Evolutionary conservation across 129 eudicot species (phyloP), one percentile per base, ranked within the genome.

Genomic region (Deinandra increscens): DNA sequence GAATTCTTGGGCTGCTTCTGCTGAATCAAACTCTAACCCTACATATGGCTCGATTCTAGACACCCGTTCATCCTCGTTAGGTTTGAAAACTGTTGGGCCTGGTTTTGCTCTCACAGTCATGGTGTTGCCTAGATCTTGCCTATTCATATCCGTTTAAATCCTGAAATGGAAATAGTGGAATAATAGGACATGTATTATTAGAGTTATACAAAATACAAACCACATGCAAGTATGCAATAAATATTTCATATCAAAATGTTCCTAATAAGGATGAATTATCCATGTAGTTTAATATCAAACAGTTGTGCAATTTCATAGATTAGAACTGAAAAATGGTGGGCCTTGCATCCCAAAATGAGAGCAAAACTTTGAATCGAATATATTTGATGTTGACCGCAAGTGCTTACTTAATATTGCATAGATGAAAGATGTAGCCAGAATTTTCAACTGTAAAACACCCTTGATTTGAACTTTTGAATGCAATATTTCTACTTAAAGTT

Each of bases 1-100:
- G 70, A 82, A 87, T 61, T 84, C 91, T 54, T 84, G 95, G 14
- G 97, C 97, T 14, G 80, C 95, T 73, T 90, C 91, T 44, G 91
- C 85, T 2, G 94, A 60, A 81, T 90, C 88, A 39, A 90, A 90
- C 67, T 90, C 95, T 64, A 86, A 71, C 23, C 97, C 97, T 66
- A 81, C 95, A 13, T 76, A 75, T 7, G 87, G 97, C 56, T 90
- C 95, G 20, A 84, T 37, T 42, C 69, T 82, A 39, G 88, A 79
- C 76, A 82, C 81, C 64, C 84, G 91, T 64, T 69, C 94, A 64
- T 86, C 79, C 10, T 84, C 90, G 42, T 80, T 84, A 36, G 60
- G 74, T 72, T 77, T 84, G 14, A 72, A 77, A 71, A 74, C 66
- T 9, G 46, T 23, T 39, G 65, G 70, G 70, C 81, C 82, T 48